These are phyloP conservation scores for Rhizomucor pusillus DNA, from an alignment of 371 early-diverging fungal species.

Conservation along the genomic window DNA sequence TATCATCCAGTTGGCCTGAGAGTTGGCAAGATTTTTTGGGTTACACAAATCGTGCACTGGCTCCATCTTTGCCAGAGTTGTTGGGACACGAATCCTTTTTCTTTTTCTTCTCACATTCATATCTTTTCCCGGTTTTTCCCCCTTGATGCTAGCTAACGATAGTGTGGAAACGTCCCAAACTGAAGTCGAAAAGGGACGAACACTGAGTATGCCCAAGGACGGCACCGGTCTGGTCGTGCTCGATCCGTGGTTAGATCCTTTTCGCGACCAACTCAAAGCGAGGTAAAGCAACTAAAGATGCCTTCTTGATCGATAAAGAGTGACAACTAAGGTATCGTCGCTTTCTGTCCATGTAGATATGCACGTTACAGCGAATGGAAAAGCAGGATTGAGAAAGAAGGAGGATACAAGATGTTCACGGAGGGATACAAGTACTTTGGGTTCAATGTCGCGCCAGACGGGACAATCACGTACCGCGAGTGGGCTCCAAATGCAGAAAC, in stretches of 20 bases:
- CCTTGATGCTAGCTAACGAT: too few species aligned
- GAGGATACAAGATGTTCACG: conserved; percentile 80
- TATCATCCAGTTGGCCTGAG: too few species aligned
- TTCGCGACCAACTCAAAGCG: conserved; percentile 50
- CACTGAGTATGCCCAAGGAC: conserved; percentile 45
- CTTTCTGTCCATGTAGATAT: conserved; percentile 31
- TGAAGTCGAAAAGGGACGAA: conserved; percentile 39
- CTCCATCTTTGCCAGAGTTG: too few species aligned
- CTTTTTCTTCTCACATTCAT: too few species aligned
- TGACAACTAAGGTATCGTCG: background rate
- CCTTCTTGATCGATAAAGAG: background rate
- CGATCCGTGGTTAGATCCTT: conserved; percentile 76
- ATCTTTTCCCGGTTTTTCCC: too few species aligned
- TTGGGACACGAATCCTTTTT: too few species aligned
- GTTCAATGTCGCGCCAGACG: conserved; percentile 57
- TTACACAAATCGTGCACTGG: too few species aligned
- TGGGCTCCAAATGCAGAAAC: conserved; percentile 88
- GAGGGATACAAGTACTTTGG: conserved; percentile 81
- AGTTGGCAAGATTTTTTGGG: too few species aligned
- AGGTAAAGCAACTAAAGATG: conserved; percentile 39
- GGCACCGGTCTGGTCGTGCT: conserved; percentile 61
- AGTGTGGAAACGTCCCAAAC: conserved; percentile 20
- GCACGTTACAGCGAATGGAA: conserved; percentile 61
- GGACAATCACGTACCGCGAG: conserved; percentile 82
- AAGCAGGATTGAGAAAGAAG: conserved; percentile 61